Percentiles rank a stretch among this genome's conserved stretches.
Evolutionary conservation across 2,329 filamentous ascomycete genomes (phyloP).

Genomic region (Ambrosiella xylebori): DNA sequence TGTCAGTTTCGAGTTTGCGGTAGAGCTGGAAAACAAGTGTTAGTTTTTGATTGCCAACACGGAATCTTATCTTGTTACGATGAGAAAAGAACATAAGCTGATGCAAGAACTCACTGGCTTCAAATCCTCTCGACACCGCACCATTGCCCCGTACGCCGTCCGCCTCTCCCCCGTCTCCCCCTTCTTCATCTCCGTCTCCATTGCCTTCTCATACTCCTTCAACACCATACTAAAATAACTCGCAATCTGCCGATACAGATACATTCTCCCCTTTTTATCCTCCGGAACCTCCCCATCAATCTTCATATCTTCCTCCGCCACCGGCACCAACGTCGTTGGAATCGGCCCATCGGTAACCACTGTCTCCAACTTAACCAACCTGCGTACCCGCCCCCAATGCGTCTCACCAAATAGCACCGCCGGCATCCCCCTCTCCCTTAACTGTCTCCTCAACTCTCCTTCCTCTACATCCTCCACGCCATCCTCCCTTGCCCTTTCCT

Average conservation of each 20-base stretch:
- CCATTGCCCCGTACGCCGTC: constrained; percentile 67
- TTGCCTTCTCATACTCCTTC: constrained; percentile 65
- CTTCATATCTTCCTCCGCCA: constrained; percentile 81
- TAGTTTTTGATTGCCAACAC: not conserved
- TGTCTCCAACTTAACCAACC: constrained; percentile 51
- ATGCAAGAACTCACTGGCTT: constrained; percentile 38
- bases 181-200: constrained; percentile 44
- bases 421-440: constrained; percentile 60
- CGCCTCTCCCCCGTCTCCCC: constrained; percentile 59
- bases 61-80: not conserved
- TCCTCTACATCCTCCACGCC: constrained; percentile 48
- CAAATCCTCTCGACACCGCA: constrained; percentile 76
- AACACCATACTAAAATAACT: constrained; percentile 97
- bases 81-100: not conserved
- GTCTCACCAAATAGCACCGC: constrained; percentile 64
- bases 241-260: constrained; percentile 71
- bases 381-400: constrained; percentile 48
- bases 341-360: constrained; percentile 60
- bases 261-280: constrained; percentile 48
- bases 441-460: constrained; percentile 47
- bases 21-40: constrained; percentile 41
- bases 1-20: constrained; percentile 67
- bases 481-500: constrained; percentile 17
- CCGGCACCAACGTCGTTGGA: constrained; percentile 62
- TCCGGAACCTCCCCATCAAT: constrained; percentile 44